These are phyloP conservation scores for Fusarium dlaminii DNA, from an alignment of 2,329 filamentous ascomycete genomes.

Conservation along the genomic window DNA sequence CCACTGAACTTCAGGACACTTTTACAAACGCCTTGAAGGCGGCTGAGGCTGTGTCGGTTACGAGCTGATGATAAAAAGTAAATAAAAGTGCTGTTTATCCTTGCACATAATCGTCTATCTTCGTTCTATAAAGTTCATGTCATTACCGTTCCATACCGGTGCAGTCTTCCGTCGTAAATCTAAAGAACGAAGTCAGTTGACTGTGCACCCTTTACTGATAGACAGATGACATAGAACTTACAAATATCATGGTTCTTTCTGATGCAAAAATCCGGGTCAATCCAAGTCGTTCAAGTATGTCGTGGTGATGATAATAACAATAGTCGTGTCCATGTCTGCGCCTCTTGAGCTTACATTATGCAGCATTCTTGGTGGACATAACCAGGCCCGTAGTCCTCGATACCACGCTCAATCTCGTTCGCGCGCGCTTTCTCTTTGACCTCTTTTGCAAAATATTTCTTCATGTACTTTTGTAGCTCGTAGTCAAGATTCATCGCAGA, in stretches of 20 bases:
- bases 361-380: slow-evolving; percentile 69
- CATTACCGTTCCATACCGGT: not conserved
- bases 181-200: slow-evolving; percentile 6
- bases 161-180: not conserved
- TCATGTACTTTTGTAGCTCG: slow-evolving; percentile 73
- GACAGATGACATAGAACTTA: slow-evolving; percentile 1
- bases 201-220: not conserved
- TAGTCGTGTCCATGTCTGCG: not conserved
- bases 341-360: slow-evolving; percentile 63
- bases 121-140: not conserved
- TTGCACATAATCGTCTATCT: slow-evolving; percentile 7
- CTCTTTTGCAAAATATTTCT: slow-evolving; percentile 79
- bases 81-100: slow-evolving; percentile 1
- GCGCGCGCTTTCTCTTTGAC: slow-evolving; percentile 73
- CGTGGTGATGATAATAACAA: not conserved
- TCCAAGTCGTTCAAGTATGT: not conserved
- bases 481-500: slow-evolving; percentile 76
- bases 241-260: not conserved
- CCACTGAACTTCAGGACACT: slow-evolving; percentile 67
- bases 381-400: slow-evolving; percentile 74
- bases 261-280: not conserved
- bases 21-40: slow-evolving; percentile 77
- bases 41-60: slow-evolving; percentile 48
- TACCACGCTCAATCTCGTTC: slow-evolving; percentile 79
- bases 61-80: not conserved